Evolutionary conservation across 208 protist species (phyloP), one percentile per base, ranked within the genome.

Genomic region (Blastocrithidia nonstop): DNA sequence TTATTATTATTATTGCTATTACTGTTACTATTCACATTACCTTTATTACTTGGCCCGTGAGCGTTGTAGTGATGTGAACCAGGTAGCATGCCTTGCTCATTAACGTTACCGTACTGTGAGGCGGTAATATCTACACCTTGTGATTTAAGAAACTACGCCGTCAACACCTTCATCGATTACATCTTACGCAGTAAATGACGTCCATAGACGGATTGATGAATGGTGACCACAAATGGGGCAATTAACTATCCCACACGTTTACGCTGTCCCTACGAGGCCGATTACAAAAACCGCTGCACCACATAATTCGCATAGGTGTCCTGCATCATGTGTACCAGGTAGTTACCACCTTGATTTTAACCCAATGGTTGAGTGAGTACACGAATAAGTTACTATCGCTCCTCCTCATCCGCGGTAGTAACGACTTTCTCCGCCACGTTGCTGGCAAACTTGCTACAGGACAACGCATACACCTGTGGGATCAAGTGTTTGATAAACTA

Each of bases 351-450:
- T 45, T 79, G 65, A 21, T 50, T 54, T 17, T 69, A 58, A 27
- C 69, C 61, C 8, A 67, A 47, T 1, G 41, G 40, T 11, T 31
- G 6, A n/a, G 15, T 22, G 11, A 35, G 11, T 35, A n/a, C 29
- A 11, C 29, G n/a, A 11, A 35, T n/a, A 11, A n/a, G 11, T 8
- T 38, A 33, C 21, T 28, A 42, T 37, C 90, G 65, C 36, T 97
- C 87, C 23, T 62, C 60, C 24, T 70, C 58, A 19, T 38, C 77
- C 2, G 75, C 77, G 29, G 77, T 66, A 16, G 76, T 58, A 31
- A 97, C 70, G 32, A 91, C 95, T 55, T 96, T 96, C 63, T 99
- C 96, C 6, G 98, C 90, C 4, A 99, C 96, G 73, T 99, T 99
- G 46, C 80, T 95, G 9, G 96, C 95, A 56, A 97, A 99, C 59